Base-by-base conservation (phyloP, 2,329 filamentous ascomycete species). In the Colletotrichum sp. region DNA sequence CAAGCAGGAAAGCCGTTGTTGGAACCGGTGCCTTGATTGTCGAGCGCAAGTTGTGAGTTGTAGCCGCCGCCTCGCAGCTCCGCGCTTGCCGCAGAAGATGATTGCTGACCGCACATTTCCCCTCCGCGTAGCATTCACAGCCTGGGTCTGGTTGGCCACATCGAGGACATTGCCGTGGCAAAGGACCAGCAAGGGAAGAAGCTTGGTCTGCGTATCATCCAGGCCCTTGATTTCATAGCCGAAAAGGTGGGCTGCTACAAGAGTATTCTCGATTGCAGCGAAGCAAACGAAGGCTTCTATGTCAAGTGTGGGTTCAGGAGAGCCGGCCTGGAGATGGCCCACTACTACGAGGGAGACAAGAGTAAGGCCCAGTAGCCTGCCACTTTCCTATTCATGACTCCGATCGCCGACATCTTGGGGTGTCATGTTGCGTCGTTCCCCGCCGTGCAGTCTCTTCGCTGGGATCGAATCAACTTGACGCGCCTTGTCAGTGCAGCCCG, bases 161-260 rank as follows among this genome's bases (percentile, higher is more conserved):
- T 98, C 85, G 97, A 98, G 85, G 97, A 99, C 83, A 98, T 99
- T 83, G 96, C 96, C 21, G 96, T 99, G 48, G 93, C 95, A 78
- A 96, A 96, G 86, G 95, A 97, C 81, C 96, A 98, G 87, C 97
- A 98, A 86, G 97, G 97, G 79, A 98, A 98, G 91, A 98, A 98
- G 87, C 89, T 98, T 58, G 97, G 97, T 6, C 87, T 98, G 82
- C 91, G 95, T 79, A 94, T 98, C 79, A 98, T 98, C 81, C 95
- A 98, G 87, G 96, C 96, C 9, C 90, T 99, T 82, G 96, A 98
- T 85, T 94, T 90, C 83, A 93, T 98, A 75, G 96, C 96, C 71
- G 92, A 95, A 83, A 91, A 95, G 83, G 93, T 97, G 73, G 97
- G 96, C 71, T 98, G 96, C 86, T 98, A 98, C 87, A 98, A 97